Conservation (phyloP, 192 early-diverging fungal species). For the Geranomyces variabilis region DNA sequence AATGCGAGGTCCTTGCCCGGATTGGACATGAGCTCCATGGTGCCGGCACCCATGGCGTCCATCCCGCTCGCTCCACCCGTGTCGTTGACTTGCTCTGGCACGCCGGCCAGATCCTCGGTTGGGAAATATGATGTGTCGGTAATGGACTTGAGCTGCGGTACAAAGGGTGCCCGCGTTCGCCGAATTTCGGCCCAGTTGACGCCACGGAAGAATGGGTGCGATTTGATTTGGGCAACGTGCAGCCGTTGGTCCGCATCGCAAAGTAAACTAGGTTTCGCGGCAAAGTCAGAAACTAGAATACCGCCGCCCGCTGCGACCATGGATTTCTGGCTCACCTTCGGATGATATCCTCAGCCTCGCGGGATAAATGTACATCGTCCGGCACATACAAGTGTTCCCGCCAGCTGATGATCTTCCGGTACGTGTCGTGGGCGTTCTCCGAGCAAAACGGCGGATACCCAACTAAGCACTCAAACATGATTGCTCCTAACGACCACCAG, state of each 20-base stretch:
- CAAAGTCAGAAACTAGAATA: not conserved
- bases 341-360: constrained; percentile 92
- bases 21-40: constrained; percentile 30
- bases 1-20: constrained; percentile 94
- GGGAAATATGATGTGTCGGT: constrained; percentile 99
- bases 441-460: constrained; percentile 98
- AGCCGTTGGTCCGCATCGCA: constrained; percentile 87
- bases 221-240: constrained; percentile 81
- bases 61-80: constrained; percentile 71
- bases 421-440: constrained; percentile 94
- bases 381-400: constrained; percentile 87
- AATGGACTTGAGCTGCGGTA: constrained; percentile 88
- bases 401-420: constrained; percentile 98
- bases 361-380: constrained; percentile 88
- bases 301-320: not conserved
- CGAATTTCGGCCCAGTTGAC: constrained; percentile 92
- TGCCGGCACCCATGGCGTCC: constrained; percentile 70
- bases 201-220: constrained; percentile 93
- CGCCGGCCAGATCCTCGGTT: constrained; percentile 78
- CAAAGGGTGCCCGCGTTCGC: constrained; percentile 81
- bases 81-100: constrained; percentile 56
- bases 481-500: constrained; percentile 99
- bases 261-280: constrained; percentile 60
- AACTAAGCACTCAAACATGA: constrained; percentile 99
- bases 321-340: constrained; percentile 57